A percentile compares a stretch with the other conserved stretches of the same genome.
phyloP scores from a whole-genome alignment of 805 yeast genomes.

The Scheffersomyces stipitis region DNA sequence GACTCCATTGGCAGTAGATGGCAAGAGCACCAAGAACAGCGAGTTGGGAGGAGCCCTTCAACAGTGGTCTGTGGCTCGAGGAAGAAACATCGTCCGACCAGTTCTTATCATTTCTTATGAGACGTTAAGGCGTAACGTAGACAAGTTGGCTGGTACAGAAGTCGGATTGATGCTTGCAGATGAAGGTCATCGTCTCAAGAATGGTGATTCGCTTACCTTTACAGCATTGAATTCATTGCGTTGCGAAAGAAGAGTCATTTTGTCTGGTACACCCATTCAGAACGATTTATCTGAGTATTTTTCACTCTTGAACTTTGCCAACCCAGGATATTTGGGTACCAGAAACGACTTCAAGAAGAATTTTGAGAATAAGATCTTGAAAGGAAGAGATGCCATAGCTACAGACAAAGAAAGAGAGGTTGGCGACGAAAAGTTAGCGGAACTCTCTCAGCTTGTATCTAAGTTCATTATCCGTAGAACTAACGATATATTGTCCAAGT shows the following conservation, averaged over 20 bases:
- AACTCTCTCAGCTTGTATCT: constrained; percentile 74
- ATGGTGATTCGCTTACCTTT: constrained; percentile 90
- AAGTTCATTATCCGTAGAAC: constrained; percentile 92
- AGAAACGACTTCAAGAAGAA: constrained; percentile 80
- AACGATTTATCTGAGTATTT: constrained; percentile 93
- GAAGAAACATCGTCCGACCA: constrained; percentile 87
- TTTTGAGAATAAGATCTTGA: constrained; percentile 75
- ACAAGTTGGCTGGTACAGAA: constrained; percentile 68
- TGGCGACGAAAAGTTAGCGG: constrained; percentile 70
- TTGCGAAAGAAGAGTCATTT: constrained; percentile 84
- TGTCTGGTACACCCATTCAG: constrained; percentile 97
- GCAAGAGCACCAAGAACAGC: constrained; percentile 71
- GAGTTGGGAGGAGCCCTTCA: constrained; percentile 68
- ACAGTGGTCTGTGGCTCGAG: constrained; percentile 86
- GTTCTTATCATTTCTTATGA: constrained; percentile 93
- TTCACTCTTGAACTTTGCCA: constrained; percentile 85
- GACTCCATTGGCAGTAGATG: constrained; percentile 89
- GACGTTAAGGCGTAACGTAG: constrained; percentile 83
- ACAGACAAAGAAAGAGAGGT: constrained; percentile 69
- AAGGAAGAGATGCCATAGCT: constrained; percentile 89
- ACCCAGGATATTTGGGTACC: constrained; percentile 89
- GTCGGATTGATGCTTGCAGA: constrained; percentile 78
- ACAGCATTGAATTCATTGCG: constrained; percentile 81
- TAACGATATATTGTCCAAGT: constrained; percentile 90
- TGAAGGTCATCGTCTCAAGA: constrained; percentile 45